phyloP scores from a whole-genome alignment of 2,329 filamentous ascomycete species.

The Botrytis cinerea region DNA sequence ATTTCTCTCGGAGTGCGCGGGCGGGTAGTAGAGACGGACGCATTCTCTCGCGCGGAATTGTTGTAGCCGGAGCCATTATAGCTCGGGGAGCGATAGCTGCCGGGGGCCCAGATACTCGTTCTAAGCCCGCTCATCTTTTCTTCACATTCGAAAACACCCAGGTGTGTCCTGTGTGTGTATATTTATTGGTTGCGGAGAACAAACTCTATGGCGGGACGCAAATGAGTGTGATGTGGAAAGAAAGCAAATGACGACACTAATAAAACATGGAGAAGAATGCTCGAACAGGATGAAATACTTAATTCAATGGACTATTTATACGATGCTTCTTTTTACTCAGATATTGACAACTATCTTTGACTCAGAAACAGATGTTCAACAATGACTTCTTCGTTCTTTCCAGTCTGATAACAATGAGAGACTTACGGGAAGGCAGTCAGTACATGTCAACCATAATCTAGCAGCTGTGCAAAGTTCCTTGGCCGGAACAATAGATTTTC shows the following conservation, averaged over 20 bases:
- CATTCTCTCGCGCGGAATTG: conserved; percentile 13
- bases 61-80: conserved; percentile 10
- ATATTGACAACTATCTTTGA: neutral
- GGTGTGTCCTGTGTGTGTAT: neutral
- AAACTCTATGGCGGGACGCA: neutral
- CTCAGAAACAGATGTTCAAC: neutral
- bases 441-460: neutral
- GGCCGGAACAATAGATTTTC: conserved; percentile 3
- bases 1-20: neutral
- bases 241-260: conserved; percentile 2
- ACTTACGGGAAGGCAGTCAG: neutral
- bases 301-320: neutral
- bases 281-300: neutral
- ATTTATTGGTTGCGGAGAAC: neutral
- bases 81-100: conserved; percentile 3
- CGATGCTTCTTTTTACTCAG: neutral
- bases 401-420: neutral
- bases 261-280: conserved; percentile 3
- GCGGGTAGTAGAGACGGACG: conserved; percentile 5
- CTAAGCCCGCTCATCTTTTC: conserved; percentile 12
- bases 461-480: neutral
- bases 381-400: neutral
- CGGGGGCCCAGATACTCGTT: conserved; percentile 20
- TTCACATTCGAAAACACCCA: neutral
- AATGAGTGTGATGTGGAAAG: conserved; percentile 5